Percentiles rank a stretch among this genome's conserved stretches.
phyloP scores from a whole-genome alignment of 495 filamentous ascomycete species.

The Durotheca rogersii region DNA sequence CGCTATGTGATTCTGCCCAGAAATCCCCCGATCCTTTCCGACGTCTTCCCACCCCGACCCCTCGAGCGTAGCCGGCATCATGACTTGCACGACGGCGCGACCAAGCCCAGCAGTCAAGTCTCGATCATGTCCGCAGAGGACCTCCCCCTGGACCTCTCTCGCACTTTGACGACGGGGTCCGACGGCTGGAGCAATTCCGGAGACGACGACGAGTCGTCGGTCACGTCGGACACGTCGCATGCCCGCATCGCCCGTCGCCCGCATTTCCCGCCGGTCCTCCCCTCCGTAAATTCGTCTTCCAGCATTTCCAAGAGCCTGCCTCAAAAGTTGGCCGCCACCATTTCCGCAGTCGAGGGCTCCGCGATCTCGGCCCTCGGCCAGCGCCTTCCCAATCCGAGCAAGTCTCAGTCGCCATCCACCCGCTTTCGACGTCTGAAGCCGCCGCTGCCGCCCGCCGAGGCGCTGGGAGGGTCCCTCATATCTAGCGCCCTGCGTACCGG shows the following conservation, averaged over 20 bases:
- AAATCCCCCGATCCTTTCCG: slow-evolving; percentile 14
- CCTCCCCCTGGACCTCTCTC: slow-evolving; percentile 28
- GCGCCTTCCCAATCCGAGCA: slow-evolving; percentile 17
- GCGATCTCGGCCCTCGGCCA: neutral
- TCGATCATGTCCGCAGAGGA: slow-evolving; percentile 34
- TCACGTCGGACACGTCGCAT: slow-evolving; percentile 30
- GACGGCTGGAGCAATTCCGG: slow-evolving; percentile 27
- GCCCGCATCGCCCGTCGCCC: slow-evolving; percentile 26
- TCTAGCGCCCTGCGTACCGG: slow-evolving; percentile 21
- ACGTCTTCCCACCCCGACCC: slow-evolving; percentile 10
- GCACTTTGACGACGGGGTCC: slow-evolving; percentile 23
- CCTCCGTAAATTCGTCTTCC: slow-evolving; percentile 23
- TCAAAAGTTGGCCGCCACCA: slow-evolving; percentile 26
- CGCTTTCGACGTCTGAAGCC: slow-evolving; percentile 29
- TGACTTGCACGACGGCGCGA: slow-evolving; percentile 22
- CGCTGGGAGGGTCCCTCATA: slow-evolving; percentile 19
- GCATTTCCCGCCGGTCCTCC: slow-evolving; percentile 27
- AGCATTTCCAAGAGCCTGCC: slow-evolving; percentile 31
- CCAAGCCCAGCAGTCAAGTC: slow-evolving; percentile 23
- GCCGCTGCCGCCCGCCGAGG: slow-evolving; percentile 14
- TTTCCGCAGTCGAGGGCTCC: slow-evolving; percentile 21
- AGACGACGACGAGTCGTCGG: slow-evolving; percentile 24
- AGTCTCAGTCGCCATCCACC: slow-evolving; percentile 22
- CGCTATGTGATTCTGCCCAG: slow-evolving; percentile 22
- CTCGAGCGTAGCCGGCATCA: slow-evolving; percentile 24